Conservation (phyloP, 768 basidiomycete species). For the Leccinum subgranulosum region DNA sequence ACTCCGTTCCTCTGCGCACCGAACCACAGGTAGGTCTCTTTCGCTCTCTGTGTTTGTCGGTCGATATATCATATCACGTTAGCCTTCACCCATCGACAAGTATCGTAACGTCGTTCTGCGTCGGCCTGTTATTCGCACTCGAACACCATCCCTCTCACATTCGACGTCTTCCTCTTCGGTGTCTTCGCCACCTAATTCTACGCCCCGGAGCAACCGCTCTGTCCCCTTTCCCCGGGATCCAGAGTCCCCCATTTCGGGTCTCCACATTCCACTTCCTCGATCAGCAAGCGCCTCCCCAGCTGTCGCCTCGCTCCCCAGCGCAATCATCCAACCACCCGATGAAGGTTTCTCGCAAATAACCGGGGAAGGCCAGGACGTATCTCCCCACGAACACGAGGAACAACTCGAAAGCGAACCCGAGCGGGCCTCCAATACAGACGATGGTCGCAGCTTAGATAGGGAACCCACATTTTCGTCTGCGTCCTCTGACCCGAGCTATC, state of each 20-base stretch:
- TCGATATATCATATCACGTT: background rate
- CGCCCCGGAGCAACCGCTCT: constrained; percentile 56
- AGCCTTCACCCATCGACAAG: constrained; percentile 63
- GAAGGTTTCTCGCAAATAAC: constrained; percentile 13
- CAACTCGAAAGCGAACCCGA: constrained; percentile 23
- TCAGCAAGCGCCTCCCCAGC: constrained; percentile 51
- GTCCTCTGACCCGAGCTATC: constrained; percentile 38
- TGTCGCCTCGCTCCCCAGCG: constrained; percentile 27
- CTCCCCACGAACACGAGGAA: constrained; percentile 1
- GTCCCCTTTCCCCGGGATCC: constrained; percentile 36
- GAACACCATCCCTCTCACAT: constrained; percentile 66
- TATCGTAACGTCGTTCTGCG: constrained; percentile 63
- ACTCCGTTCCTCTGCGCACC: constrained; percentile 56
- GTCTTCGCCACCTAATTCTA: constrained; percentile 62
- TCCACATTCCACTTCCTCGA: constrained; percentile 49
- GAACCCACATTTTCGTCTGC: constrained; percentile 78
- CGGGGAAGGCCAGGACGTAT: constrained; percentile 11
- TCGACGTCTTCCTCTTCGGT: constrained; percentile 49
- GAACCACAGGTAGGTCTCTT: constrained; percentile 51
- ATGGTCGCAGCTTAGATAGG: constrained; percentile 26
- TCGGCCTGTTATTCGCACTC: constrained; percentile 45
- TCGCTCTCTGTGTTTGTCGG: background rate
- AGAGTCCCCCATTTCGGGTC: constrained; percentile 47
- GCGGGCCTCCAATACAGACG: constrained; percentile 20
- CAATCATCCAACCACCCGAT: constrained; percentile 20